A percentile compares a stretch with the other conserved stretches of the same genome.
Evolutionary conservation across 225 moss, liverwort and hornwort genomes (phyloP).

Genomic region (Physcomitrellopsis africana): DNA sequence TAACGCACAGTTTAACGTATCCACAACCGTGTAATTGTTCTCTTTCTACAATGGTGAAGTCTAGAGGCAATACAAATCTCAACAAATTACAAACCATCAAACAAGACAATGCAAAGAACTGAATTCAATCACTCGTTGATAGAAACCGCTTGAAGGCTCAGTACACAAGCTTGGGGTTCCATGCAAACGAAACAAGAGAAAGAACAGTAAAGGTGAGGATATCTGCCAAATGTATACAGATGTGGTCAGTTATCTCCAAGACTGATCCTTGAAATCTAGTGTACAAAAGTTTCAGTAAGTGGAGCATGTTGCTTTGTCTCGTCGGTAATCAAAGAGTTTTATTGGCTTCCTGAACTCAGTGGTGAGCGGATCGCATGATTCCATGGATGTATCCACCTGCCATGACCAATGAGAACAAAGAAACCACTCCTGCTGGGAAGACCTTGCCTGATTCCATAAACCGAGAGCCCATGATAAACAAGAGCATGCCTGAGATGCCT

Average conservation of each 20-base stretch:
- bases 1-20: no score
- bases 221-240: slow-evolving; percentile 29
- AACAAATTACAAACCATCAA: no score
- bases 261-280: slow-evolving; percentile 25
- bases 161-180: not conserved
- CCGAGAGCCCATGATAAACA: slow-evolving; percentile 85
- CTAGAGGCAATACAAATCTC: no score
- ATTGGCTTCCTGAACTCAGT: slow-evolving; percentile 7
- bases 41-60: no score
- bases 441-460: slow-evolving; percentile 88
- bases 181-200: slow-evolving; percentile 19
- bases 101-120: no score
- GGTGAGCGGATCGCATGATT: slow-evolving; percentile 67
- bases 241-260: slow-evolving; percentile 25
- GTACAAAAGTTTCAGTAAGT: slow-evolving; percentile 32
- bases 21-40: no score
- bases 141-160: not conserved
- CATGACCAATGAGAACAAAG: slow-evolving; percentile 92
- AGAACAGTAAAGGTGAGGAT: slow-evolving; percentile 13
- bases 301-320: slow-evolving; percentile 8
- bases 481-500: slow-evolving; percentile 79
- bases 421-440: slow-evolving; percentile 87
- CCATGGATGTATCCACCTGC: slow-evolving; percentile 94
- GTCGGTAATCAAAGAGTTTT: not conserved
- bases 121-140: not conserved